Base-by-base conservation (phyloP, 2,329 filamentous ascomycete genomes). In the Talaromyces sp. region DNA sequence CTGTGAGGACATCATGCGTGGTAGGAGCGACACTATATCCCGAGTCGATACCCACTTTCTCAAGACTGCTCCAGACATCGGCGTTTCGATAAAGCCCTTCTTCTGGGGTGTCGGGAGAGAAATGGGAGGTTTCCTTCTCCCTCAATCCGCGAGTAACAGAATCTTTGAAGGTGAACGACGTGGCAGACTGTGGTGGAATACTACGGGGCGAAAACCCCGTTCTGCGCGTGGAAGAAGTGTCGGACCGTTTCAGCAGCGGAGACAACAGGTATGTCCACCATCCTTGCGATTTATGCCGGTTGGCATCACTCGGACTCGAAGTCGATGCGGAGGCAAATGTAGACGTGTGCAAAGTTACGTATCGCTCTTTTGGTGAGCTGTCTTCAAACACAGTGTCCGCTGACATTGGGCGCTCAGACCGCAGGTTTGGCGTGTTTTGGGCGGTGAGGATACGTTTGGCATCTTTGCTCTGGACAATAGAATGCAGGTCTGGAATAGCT, bases 261-360 rank as follows among this genome's bases (percentile, higher is more conserved):
- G 79, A 79, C 2, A 79, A 71, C 24, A 80, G 68, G 52, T 76
- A 72, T 29, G 75, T 81, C 79, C 79, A 81, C 79, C 79, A 81
- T 19, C 79, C 79, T 60, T 80, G 76, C 0, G 79, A 81, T 27
- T 74, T 68, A 31, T 71, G 79, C 53, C 75, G 70, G 46, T 68
- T 73, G 4, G 68, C 61, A 31, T 58, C 56, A 24, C 74, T 65
- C 4, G 74, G 74, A 55, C 75, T 74, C 21, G 76, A 67, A 43
- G 71, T 75, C 4, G 72, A 65, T 8, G 66, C 67, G 38, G 66
- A 65, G n/a, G 19, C n/a, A 1, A 46, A 2, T 19, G 43, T 46
- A 21, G 43, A 19, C 9, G 43, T 46, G 21, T 24, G n/a, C 9
- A 12, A 19, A 10, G 24, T 74, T 64, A 3, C 71, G 69, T n/a